Conservation (phyloP, 352 stramenopile genomes). For the Peronospora farinosa region DNA sequence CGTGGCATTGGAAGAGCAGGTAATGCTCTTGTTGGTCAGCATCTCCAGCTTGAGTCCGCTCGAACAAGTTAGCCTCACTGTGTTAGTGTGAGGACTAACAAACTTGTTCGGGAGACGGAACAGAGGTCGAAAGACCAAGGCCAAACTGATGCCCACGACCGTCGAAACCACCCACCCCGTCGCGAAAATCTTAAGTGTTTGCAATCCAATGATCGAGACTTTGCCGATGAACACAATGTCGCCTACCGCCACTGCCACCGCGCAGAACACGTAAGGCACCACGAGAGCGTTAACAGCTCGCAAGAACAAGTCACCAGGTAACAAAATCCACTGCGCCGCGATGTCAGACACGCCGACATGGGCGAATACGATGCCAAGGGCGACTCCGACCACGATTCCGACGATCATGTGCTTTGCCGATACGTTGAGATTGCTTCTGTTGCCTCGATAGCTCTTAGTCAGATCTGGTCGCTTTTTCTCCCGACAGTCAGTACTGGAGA, state of each 20-base stretch:
- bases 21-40: slow-evolving; percentile 24
- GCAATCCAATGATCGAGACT: slow-evolving; percentile 53
- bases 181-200: slow-evolving; percentile 60
- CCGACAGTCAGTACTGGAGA: slow-evolving; percentile 25
- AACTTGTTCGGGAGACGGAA: slow-evolving; percentile 34
- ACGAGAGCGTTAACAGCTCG: slow-evolving; percentile 70
- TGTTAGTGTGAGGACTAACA: slow-evolving; percentile 23
- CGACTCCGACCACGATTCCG: slow-evolving; percentile 42
- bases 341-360: slow-evolving; percentile 38
- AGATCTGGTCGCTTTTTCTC: slow-evolving; percentile 18
- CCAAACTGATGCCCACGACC: slow-evolving; percentile 45
- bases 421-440: slow-evolving; percentile 40
- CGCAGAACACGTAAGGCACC: slow-evolving; percentile 79
- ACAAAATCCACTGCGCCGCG: slow-evolving; percentile 46
- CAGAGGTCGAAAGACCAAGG: slow-evolving; percentile 47
- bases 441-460: slow-evolving; percentile 29
- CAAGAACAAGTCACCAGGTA: slow-evolving; percentile 71
- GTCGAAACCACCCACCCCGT: slow-evolving; percentile 50
- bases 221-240: slow-evolving; percentile 76
- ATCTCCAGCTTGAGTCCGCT: slow-evolving; percentile 37
- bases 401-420: slow-evolving; percentile 51
- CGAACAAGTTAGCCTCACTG: slow-evolving; percentile 43
- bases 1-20: slow-evolving; percentile 24
- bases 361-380: slow-evolving; percentile 43
- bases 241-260: slow-evolving; percentile 62